Evolutionary conservation across 352 stramenopile genomes (phyloP).

Genomic region (Pythium monospermum): DNA sequence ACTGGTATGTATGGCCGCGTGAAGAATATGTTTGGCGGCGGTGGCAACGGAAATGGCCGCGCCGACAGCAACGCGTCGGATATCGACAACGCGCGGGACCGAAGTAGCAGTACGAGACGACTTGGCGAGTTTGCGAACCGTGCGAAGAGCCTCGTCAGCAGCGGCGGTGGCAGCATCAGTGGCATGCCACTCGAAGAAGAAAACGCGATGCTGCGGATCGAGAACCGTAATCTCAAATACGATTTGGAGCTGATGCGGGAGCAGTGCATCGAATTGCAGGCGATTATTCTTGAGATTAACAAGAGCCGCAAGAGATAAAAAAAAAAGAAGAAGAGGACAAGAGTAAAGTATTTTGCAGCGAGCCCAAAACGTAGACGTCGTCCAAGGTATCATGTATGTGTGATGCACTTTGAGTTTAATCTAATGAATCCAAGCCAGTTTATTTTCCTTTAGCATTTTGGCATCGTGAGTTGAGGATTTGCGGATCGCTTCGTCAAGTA

Average conservation of each 20-base stretch:
- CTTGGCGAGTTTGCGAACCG: slow-evolving; percentile 69
- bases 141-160: slow-evolving; percentile 68
- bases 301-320: slow-evolving; percentile 81
- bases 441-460: no score
- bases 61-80: slow-evolving; percentile 19
- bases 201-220: slow-evolving; percentile 83
- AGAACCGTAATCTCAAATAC: slow-evolving; percentile 87
- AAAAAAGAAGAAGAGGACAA: no score
- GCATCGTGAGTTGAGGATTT: no score
- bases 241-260: slow-evolving; percentile 86
- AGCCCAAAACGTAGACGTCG: no score
- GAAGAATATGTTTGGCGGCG: slow-evolving; percentile 36
- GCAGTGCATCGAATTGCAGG: slow-evolving; percentile 83
- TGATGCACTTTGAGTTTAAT: no score
- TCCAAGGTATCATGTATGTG: no score
- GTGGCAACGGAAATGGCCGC: no score
- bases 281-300: slow-evolving; percentile 89
- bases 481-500: no score
- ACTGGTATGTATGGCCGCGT: slow-evolving; percentile 63
- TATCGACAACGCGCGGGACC: slow-evolving; percentile 10
- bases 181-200: slow-evolving; percentile 77
- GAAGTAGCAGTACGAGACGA: slow-evolving; percentile 52
- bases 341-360: no score
- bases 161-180: slow-evolving; percentile 56
- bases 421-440: no score